Conservation (phyloP, 345 rosid species). For the Arabis hirsuta region DNA sequence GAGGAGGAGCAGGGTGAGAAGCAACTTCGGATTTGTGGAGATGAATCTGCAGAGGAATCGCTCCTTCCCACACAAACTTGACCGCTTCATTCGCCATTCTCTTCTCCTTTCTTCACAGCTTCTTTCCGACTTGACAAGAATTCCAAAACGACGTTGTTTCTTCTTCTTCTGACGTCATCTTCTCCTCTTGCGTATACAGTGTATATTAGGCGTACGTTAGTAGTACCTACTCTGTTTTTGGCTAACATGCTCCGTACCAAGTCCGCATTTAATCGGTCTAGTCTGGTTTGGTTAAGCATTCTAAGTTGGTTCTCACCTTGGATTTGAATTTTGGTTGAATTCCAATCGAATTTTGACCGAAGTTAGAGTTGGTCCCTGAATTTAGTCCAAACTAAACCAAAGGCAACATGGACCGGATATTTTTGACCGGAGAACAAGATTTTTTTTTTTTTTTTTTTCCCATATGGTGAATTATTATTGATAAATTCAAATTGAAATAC, state of each 20-base stretch:
- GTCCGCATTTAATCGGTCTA: conserved; percentile 11
- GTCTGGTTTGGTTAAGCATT: neutral
- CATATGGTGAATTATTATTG: too few relatives aligned
- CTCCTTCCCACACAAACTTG: conserved; percentile 85
- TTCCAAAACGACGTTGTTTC: conserved; percentile 34
- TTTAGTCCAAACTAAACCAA: too few relatives aligned
- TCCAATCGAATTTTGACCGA: too few relatives aligned
- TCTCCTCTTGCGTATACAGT: conserved; percentile 11
- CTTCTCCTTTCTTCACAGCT: conserved; percentile 17
- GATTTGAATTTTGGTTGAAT: too few relatives aligned
- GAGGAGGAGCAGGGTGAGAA: conserved; percentile 82
- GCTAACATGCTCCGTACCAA: conserved; percentile 33
- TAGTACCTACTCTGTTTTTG: neutral
- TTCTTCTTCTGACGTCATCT: conserved; percentile 24
- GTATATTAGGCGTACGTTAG: conserved; percentile 24
- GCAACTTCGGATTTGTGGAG: conserved; percentile 91
- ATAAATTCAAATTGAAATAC: too few relatives aligned
- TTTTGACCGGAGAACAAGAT: too few relatives aligned
- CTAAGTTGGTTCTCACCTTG: too few relatives aligned
- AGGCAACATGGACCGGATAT: too few relatives aligned
- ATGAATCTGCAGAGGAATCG: conserved; percentile 85
- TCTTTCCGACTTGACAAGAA: neutral
- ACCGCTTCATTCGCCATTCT: conserved; percentile 62
- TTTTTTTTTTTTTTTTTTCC: too few relatives aligned
- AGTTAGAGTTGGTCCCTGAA: too few relatives aligned